A percentile compares a stretch with the other conserved stretches of the same genome.
Evolutionary conservation across 805 yeast genomes (phyloP).

Genomic region (Diddensiella caesifluorescens): DNA sequence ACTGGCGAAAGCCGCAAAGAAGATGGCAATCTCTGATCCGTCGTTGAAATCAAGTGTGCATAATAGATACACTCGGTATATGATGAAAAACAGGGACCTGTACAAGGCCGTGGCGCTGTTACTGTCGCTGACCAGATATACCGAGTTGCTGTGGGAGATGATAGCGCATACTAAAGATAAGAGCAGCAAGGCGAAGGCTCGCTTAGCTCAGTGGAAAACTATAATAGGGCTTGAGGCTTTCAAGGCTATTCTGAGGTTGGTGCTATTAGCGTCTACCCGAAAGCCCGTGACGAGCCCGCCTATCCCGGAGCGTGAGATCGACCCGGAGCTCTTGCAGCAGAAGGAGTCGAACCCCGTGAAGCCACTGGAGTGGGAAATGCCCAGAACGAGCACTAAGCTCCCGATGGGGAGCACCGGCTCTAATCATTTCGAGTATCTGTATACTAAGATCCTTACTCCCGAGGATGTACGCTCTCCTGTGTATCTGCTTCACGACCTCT

Average conservation of each 20-base stretch:
- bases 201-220: constrained; percentile 24
- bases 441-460: constrained; percentile 25
- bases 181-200: constrained; percentile 11
- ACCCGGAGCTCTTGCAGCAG: constrained; percentile 23
- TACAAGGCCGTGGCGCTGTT: constrained; percentile 30
- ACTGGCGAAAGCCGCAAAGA: constrained; percentile 28
- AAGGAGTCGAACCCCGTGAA: constrained; percentile 6
- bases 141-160: constrained; percentile 37
- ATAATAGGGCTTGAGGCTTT: constrained; percentile 29
- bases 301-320: constrained; percentile 33
- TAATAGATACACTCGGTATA: constrained; percentile 28
- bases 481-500: constrained; percentile 29
- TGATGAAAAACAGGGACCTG: constrained; percentile 13
- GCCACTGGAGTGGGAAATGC: constrained; percentile 22
- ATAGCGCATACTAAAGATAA: constrained; percentile 19
- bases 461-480: constrained; percentile 33
- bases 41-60: constrained; percentile 22
- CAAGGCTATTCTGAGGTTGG: constrained; percentile 32
- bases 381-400: constrained; percentile 24
- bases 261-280: constrained; percentile 25
- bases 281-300: constrained; percentile 31
- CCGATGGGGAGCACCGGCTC: constrained; percentile 13
- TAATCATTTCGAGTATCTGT: constrained; percentile 23
- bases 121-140: constrained; percentile 29
- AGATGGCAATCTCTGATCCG: constrained; percentile 20